phyloP scores from a whole-genome alignment of 345 rosid genomes.

The thale cress (Arabidopsis thaliana) region TAIR10.1 NC_003070.9:6223001-6223500 shows the following conservation, averaged over 20 bases:
- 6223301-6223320: background rate
- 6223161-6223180: conserved; percentile 80
- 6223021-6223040: conserved; percentile 84
- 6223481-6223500: background rate
- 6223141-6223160: conserved; percentile 96
- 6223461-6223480: background rate
- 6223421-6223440: background rate
- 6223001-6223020: conserved; percentile 85
- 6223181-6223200: conserved; percentile 48
- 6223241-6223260: background rate
- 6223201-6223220: conserved; percentile 57
- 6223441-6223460: background rate
- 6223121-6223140: conserved; percentile 92
- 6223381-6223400: background rate
- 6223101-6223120: conserved; percentile 99
- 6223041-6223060: conserved; percentile 91
- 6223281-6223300: background rate
- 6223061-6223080: conserved; percentile 98
- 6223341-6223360: too few species aligned
- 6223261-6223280: conserved; percentile 27
- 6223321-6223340: background rate
- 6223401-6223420: background rate
- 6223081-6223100: conserved; percentile 92
- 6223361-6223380: background rate
- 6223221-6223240: background rate